phyloP scores from a whole-genome alignment of 2,329 filamentous ascomycete genomes.

The Nemania bipapillata region DNA sequence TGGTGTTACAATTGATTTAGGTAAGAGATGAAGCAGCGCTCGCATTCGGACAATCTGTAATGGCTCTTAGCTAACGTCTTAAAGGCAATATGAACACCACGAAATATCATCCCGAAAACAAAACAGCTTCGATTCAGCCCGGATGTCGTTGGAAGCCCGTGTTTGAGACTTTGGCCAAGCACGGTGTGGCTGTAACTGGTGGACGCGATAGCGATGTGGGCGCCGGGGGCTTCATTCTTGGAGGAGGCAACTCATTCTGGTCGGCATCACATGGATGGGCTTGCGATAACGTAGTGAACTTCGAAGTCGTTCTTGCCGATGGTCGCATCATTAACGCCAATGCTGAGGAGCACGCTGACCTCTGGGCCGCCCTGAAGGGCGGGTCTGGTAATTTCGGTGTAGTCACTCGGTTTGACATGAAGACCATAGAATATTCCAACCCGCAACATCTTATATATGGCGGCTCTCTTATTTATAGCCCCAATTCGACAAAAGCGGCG shows the following conservation, averaged over 20 bases:
- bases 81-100: conserved; percentile 49
- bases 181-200: conserved; percentile 33
- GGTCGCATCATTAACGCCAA: conserved; percentile 37
- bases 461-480: conserved; percentile 52
- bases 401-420: conserved; percentile 40
- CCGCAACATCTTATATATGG: conserved; percentile 48
- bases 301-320: conserved; percentile 47
- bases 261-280: conserved; percentile 45
- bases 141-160: conserved; percentile 47
- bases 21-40: conserved; percentile 17
- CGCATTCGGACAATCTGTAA: not conserved
- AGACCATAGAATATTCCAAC: conserved; percentile 22
- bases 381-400: conserved; percentile 54
- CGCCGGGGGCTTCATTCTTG: conserved; percentile 40
- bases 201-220: conserved; percentile 40
- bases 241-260: conserved; percentile 51
- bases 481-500: conserved; percentile 27
- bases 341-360: conserved; percentile 39
- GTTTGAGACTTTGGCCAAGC: conserved; percentile 34
- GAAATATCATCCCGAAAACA: conserved; percentile 46
- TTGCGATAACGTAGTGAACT: conserved; percentile 53
- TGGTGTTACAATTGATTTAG: conserved; percentile 57
- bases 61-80: not conserved
- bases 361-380: conserved; percentile 55
- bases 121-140: conserved; percentile 49